Conservation (phyloP, 2,329 filamentous ascomycete species). For the Fonsecaea pugnacius region DNA sequence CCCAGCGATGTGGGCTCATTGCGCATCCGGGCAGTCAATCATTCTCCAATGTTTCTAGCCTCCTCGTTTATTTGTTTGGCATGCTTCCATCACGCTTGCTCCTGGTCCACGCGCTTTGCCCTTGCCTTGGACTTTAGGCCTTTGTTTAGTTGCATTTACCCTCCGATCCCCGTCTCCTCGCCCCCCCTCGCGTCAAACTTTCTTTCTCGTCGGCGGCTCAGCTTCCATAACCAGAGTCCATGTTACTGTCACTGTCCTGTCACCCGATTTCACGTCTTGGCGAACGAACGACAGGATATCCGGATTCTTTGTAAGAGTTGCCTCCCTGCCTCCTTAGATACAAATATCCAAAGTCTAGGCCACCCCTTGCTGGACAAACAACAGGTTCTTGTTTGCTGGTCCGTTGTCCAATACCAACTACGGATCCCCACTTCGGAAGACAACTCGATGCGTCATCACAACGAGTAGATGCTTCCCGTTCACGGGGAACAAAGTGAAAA, state of each 20-base stretch:
- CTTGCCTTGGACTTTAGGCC: slow-evolving; percentile 14
- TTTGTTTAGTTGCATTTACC: neutral
- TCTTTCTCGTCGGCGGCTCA: slow-evolving; percentile 8
- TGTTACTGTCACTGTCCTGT: slow-evolving; percentile 10
- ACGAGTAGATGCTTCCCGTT: neutral
- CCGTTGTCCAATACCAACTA: slow-evolving; percentile 1
- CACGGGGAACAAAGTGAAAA: neutral
- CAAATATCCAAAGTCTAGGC: neutral
- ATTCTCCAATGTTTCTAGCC: slow-evolving; percentile 19
- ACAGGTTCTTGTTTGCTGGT: neutral
- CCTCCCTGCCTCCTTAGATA: neutral
- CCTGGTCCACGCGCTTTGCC: slow-evolving; percentile 17
- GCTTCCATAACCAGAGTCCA: slow-evolving; percentile 9
- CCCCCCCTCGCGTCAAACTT: slow-evolving; percentile 7
- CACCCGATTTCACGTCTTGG: neutral
- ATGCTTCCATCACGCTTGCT: slow-evolving; percentile 13
- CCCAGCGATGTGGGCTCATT: slow-evolving; percentile 8
- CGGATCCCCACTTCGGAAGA: slow-evolving; percentile 3
- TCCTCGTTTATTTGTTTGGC: slow-evolving; percentile 15
- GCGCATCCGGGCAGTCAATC: slow-evolving; percentile 6
- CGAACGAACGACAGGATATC: neutral
- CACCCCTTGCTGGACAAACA: neutral
- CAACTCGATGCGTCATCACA: neutral
- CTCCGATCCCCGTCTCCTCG: slow-evolving; percentile 1
- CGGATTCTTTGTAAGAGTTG: neutral